These are phyloP conservation scores for Calonectria hawksworthii DNA, from an alignment of 2,329 filamentous ascomycete genomes.

Conservation along the genomic window DNA sequence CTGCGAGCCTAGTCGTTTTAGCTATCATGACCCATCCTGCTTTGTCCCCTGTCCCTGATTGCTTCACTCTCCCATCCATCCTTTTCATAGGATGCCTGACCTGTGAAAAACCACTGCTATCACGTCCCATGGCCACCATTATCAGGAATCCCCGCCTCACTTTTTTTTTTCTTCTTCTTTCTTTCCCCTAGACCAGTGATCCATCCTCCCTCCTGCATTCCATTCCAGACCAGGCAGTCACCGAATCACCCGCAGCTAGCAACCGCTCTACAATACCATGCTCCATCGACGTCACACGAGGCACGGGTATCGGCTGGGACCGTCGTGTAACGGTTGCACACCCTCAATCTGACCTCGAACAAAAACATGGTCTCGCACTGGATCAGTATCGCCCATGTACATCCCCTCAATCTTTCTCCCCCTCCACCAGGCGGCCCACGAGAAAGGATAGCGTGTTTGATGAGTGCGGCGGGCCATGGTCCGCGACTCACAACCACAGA, in stretches of 20 bases:
- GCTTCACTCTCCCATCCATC: not conserved
- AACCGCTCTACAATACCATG: not conserved
- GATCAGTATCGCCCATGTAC: not conserved
- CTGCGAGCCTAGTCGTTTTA: not conserved
- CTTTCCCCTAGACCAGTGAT: no score
- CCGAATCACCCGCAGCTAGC: not conserved
- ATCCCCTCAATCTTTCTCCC: not conserved
- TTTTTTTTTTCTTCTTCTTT: conserved; percentile 6
- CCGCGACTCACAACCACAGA: not conserved
- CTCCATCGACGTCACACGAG: conserved; percentile 34
- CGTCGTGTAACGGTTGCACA: conserved; percentile 19
- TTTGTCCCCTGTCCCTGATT: not conserved
- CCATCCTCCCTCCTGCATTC: not conserved
- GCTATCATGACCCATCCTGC: not conserved
- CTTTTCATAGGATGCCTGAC: not conserved
- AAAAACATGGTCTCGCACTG: not conserved
- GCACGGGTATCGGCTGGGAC: conserved; percentile 32
- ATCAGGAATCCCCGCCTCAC: conserved; percentile 16
- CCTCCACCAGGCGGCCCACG: not conserved
- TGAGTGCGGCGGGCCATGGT: not conserved
- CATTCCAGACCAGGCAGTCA: not conserved
- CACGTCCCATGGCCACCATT: not conserved
- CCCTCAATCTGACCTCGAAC: not conserved
- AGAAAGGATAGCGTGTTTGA: not conserved
- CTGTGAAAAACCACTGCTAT: not conserved